Evolutionary conservation across 768 basidiomycete species (phyloP), one percentile per base, ranked within the genome.

Genomic region (Lentinula raphanica): DNA sequence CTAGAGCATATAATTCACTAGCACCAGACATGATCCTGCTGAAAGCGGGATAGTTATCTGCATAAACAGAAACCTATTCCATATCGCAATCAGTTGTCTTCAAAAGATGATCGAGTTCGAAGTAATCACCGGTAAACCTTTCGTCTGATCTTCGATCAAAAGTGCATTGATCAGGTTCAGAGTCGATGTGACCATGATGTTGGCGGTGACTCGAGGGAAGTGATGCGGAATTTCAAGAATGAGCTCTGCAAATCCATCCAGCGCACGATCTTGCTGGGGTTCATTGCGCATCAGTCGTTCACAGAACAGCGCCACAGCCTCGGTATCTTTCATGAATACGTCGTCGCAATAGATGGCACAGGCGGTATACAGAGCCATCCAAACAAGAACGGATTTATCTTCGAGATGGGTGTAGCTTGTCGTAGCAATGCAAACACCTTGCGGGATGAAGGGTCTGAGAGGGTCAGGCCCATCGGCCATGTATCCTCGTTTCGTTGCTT

Each of bases 351-450:
- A 72, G 49, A 71, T 69, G n/a, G 66, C 53, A 45, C 69, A 73
- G 0, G 75, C 68, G 1, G 77, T 78, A 60, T 69, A 78, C 8
- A 78, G 64, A 3, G 75, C 70, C 29, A 78, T 72, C 58, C 70
- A 67, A 5, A 74, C 66, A 49, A 66, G 66, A 1, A 67, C 69
- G 31, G 71, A 59, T 53, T 63, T 50, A 61, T 68, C 53, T 8
- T 51, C 48, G 6, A 77, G 63, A 59, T 76, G 75, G 0, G 49
- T 59, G 28, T 71, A 72, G 1, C 68, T 66, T 1, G 60, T 68
- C 8, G 54, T 54, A 23, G 66, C 65, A 40, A 71, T 72, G 23
- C 62, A 50, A 35, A 70, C 70, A 1, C 73, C 75, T 2, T 64
- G 60, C 7, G 66, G 66, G 36, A 76, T 64, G 49, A 66, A 74